A percentile compares a stretch with the other conserved stretches of the same genome.
Evolutionary conservation across 768 basidiomycete genomes (phyloP).

Genomic region (Dictyophora rubrovolvata): DNA sequence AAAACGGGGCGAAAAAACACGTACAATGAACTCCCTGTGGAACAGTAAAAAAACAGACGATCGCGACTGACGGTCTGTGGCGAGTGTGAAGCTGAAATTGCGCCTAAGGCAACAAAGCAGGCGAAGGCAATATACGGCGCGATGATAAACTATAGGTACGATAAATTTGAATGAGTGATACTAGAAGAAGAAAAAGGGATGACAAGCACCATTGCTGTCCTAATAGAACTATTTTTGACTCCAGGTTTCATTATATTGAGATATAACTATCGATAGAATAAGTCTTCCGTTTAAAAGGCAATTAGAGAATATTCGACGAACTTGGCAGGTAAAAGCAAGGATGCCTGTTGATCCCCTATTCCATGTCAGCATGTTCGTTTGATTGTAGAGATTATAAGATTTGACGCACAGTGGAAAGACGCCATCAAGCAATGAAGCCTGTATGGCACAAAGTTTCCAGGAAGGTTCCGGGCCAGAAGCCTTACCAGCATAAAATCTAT

Average conservation of each 20-base stretch:
- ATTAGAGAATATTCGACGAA: neutral
- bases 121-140: constrained; percentile 1
- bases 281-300: neutral
- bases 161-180: neutral
- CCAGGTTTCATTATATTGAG: neutral
- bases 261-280: neutral
- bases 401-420: constrained; percentile 2
- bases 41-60: constrained; percentile 7
- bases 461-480: neutral
- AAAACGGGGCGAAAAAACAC: neutral
- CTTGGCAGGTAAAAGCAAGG: neutral
- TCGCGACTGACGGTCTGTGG: neutral
- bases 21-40: neutral
- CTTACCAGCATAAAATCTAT: constrained; percentile 4
- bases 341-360: neutral
- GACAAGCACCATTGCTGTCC: neutral
- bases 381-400: neutral
- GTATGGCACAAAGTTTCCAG: constrained; percentile 1
- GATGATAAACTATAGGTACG: neutral
- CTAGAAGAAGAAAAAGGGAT: neutral
- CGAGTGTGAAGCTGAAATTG: neutral
- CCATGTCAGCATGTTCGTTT: neutral
- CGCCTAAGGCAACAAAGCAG: neutral
- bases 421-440: constrained; percentile 7
- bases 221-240: neutral